phyloP scores from a whole-genome alignment of 2,329 filamentous ascomycete species.

The Fusarium sp. region DNA sequence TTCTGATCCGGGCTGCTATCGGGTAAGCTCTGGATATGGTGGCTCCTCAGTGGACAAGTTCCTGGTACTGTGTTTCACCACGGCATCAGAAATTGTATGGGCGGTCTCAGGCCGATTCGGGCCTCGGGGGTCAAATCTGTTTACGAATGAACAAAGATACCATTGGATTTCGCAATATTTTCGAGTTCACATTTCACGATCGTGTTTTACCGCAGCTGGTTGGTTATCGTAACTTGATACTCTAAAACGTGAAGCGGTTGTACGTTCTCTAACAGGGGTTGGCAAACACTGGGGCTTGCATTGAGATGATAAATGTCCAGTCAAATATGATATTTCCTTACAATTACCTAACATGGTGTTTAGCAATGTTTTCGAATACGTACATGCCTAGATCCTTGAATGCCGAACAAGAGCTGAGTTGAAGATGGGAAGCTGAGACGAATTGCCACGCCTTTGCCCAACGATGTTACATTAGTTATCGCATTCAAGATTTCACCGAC shows the following conservation, averaged over 20 bases:
- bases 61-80: conserved; percentile 29
- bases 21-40: conserved; percentile 15
- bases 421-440: conserved; percentile 14
- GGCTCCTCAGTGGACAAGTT: conserved; percentile 23
- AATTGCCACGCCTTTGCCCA: conserved; percentile 9
- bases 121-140: neutral
- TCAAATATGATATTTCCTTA: neutral
- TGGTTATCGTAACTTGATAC: neutral
- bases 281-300: conserved; percentile 9
- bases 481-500: neutral
- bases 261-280: neutral
- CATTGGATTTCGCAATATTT: conserved; percentile 11
- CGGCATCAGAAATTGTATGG: conserved; percentile 23
- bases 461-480: conserved; percentile 10
- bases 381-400: neutral
- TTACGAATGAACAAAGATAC: conserved; percentile 14
- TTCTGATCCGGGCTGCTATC: conserved; percentile 24
- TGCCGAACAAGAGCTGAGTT: neutral
- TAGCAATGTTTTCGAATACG: neutral
- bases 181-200: neutral
- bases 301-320: conserved; percentile 7
- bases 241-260: neutral
- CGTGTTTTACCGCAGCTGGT: neutral
- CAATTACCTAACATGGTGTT: neutral
- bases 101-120: conserved; percentile 19